Percentiles rank a stretch among this genome's conserved stretches.
Evolutionary conservation across 2,329 filamentous ascomycete species (phyloP).

Genomic region (Penicillium nordicum): DNA sequence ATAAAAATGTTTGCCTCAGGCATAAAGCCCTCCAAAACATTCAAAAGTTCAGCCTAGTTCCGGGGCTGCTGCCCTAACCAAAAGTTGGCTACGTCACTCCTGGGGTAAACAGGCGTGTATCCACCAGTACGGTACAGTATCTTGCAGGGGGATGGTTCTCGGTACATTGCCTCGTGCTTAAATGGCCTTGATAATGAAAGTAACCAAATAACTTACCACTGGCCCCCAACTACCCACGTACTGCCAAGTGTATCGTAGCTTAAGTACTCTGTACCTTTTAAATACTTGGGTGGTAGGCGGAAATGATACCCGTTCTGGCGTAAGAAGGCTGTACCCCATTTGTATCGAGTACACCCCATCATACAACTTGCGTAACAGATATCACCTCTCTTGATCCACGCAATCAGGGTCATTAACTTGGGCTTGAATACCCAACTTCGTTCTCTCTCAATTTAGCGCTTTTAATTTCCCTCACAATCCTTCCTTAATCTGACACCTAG

Average conservation of each 20-base stretch:
- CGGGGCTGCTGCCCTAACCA: constrained; percentile 24
- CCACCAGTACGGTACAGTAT: constrained; percentile 14
- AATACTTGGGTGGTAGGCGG: constrained; percentile 5
- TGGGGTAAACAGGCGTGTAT: constrained; percentile 22
- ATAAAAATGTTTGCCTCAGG: constrained; percentile 21
- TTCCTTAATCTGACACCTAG: neutral
- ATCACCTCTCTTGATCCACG: constrained; percentile 18
- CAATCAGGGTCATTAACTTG: constrained; percentile 23
- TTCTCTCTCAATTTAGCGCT: constrained; percentile 7
- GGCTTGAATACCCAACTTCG: constrained; percentile 23
- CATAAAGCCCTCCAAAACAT: neutral
- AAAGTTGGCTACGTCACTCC: constrained; percentile 29
- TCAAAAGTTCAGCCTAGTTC: neutral
- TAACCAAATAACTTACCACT: neutral
- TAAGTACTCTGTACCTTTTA: neutral
- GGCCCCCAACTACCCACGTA: neutral
- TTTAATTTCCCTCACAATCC: constrained; percentile 5
- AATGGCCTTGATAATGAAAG: neutral
- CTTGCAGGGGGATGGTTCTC: neutral
- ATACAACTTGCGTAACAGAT: constrained; percentile 20
- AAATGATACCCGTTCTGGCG: neutral
- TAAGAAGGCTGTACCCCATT: constrained; percentile 7
- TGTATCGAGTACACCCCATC: constrained; percentile 12
- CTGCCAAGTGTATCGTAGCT: neutral
- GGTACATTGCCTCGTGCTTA: neutral